Conservation (phyloP, 2,329 filamentous ascomycete species). For the Basipetospora chlamydospora region DNA sequence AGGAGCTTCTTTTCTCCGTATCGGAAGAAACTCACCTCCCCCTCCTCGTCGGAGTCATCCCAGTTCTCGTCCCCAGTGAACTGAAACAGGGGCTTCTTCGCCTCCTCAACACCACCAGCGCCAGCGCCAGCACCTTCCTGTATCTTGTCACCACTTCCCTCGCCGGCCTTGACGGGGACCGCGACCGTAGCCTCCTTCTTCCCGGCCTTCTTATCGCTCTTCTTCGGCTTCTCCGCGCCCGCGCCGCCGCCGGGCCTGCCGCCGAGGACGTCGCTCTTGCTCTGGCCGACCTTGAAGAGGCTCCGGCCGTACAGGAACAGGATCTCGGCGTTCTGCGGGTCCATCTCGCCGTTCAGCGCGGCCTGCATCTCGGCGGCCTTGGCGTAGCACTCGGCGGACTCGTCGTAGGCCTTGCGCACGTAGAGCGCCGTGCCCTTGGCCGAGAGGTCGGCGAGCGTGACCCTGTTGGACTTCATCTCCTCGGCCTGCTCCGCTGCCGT, state of each 20-base stretch:
- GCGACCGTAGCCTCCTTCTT: constrained; percentile 5
- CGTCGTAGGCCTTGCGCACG: constrained; percentile 74
- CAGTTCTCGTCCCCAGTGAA: constrained; percentile 93
- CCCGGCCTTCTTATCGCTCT: constrained; percentile 18
- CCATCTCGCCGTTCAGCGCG: constrained; percentile 82
- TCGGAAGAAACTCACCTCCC: constrained; percentile 15
- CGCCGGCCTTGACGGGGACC: constrained; percentile 10
- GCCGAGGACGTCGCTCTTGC: constrained; percentile 87
- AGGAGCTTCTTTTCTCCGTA: no score
- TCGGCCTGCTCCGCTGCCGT: constrained; percentile 15
- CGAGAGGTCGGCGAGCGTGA: constrained; percentile 62
- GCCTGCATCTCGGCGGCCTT: constrained; percentile 82
- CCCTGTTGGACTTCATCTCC: constrained; percentile 36
- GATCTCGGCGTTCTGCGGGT: constrained; percentile 79
- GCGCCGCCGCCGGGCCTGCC: constrained; percentile 49
- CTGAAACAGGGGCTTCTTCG: constrained; percentile 71
- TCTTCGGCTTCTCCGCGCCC: constrained; percentile 26
- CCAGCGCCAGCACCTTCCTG: constrained; percentile 19
- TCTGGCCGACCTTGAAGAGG: constrained; percentile 84
- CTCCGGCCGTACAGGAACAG: constrained; percentile 90
- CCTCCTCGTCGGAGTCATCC: constrained; percentile 59
- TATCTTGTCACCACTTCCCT: constrained; percentile 6
- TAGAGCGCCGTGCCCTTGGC: constrained; percentile 75
- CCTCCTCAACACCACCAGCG: constrained; percentile 9
- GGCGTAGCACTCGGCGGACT: constrained; percentile 77